phyloP scores from a whole-genome alignment of 352 stramenopile genomes.

The Hyphochytrium catenoides region DNA sequence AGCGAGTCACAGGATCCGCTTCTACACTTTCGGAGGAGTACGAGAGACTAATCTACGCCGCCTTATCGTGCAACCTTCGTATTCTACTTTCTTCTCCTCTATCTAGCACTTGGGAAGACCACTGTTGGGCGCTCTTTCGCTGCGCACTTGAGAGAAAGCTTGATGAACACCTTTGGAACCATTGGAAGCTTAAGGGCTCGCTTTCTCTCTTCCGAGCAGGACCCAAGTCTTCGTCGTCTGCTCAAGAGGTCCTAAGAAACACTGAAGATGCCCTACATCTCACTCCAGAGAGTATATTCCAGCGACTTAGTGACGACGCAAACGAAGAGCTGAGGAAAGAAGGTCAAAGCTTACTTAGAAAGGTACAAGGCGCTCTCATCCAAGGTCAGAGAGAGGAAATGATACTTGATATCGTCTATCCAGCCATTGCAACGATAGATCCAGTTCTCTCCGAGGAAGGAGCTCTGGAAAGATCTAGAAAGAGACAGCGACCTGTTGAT shows the following conservation, averaged over 20 bases:
- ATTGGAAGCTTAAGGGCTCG: constrained; percentile 50
- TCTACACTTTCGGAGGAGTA: no score
- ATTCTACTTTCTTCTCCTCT: constrained; percentile 29
- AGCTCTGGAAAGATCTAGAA: no score
- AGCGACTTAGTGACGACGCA: constrained; percentile 32
- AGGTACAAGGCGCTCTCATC: constrained; percentile 52
- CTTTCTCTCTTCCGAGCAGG: no score
- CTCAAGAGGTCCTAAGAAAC: constrained; percentile 35
- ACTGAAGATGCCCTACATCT: constrained; percentile 26
- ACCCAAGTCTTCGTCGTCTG: constrained; percentile 34
- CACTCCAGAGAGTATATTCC: constrained; percentile 39
- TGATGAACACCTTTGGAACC: constrained; percentile 33
- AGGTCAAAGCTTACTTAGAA: constrained; percentile 30
- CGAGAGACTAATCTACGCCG: constrained; percentile 47
- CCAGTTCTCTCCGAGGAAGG: constrained; percentile 22
- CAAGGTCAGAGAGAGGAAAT: constrained; percentile 45
- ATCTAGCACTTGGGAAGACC: constrained; percentile 55
- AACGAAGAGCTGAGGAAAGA: constrained; percentile 33
- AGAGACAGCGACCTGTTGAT: no score
- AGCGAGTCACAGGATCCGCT: no score
- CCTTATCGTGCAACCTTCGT: constrained; percentile 36
- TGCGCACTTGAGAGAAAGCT: constrained; percentile 34
- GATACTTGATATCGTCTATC: constrained; percentile 30
- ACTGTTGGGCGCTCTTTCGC: constrained; percentile 48
- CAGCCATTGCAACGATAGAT: no score